Percentiles rank a stretch among this genome's conserved stretches.
These are phyloP conservation scores for Begonia peltatifolia DNA, from an alignment of 306 rosid genomes.

Conservation along the genomic window DNA sequence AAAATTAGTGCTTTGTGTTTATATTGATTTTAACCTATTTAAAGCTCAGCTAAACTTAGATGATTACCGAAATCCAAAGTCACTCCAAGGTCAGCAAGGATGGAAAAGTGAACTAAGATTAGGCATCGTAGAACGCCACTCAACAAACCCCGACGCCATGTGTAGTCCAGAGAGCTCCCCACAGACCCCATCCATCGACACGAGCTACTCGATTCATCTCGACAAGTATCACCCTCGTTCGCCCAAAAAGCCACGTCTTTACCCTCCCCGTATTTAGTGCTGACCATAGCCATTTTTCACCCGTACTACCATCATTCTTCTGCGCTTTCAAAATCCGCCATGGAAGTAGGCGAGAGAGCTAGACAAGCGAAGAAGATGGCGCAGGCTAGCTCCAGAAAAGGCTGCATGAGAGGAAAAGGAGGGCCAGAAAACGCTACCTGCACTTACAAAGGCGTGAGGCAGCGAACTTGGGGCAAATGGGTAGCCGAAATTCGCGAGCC, in stretches of 20 bases:
- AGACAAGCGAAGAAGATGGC: constrained; percentile 12
- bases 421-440: constrained; percentile 72
- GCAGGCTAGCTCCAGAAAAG: constrained; percentile 60
- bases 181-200: constrained; percentile 32
- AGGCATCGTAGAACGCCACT: no score
- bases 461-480: constrained; percentile 91
- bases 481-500: constrained; percentile 87
- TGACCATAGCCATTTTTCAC: no score
- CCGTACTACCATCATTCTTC: no score
- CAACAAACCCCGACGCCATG: constrained; percentile 21
- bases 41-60: no score
- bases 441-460: constrained; percentile 71
- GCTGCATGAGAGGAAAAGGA: constrained; percentile 79
- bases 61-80: no score
- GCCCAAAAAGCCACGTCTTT: constrained; percentile 4
- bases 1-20: no score
- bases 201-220: constrained; percentile 25
- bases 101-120: no score
- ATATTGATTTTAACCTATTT: no score
- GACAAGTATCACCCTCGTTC: constrained; percentile 42
- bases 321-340: no score
- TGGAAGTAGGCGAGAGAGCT: constrained; percentile 12
- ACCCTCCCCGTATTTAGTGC: no score
- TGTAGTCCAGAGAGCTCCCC: constrained; percentile 34
- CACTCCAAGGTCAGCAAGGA: no score